Evolutionary conservation across 139 green algal species (phyloP).

Genomic region (Picochlorum sp.): DNA sequence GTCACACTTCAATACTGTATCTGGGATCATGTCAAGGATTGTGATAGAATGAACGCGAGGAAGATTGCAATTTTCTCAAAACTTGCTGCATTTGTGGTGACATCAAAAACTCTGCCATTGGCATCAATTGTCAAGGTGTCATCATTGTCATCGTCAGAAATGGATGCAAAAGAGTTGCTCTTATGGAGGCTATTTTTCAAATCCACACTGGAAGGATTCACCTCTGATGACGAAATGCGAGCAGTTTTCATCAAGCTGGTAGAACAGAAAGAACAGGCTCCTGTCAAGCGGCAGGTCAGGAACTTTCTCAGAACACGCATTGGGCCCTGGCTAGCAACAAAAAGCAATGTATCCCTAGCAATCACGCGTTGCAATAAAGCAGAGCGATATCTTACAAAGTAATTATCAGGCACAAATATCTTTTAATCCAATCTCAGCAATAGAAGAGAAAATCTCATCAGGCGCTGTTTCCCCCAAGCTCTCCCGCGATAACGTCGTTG

Average conservation of each 20-base stretch:
- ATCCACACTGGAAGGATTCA: constrained; percentile 37
- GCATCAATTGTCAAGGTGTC: constrained; percentile 16
- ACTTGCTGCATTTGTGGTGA: constrained; percentile 4
- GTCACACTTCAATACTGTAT: constrained; percentile 67
- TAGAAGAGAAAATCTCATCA: constrained; percentile 31
- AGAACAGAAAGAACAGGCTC: too few species aligned
- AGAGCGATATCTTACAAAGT: too few species aligned
- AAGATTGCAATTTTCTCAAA: constrained; percentile 38
- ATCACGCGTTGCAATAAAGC: too few species aligned
- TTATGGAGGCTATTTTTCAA: constrained; percentile 55
- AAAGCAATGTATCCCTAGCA: too few species aligned
- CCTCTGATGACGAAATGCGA: background rate
- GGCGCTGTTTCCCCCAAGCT: constrained; percentile 32
- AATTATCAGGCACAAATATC: background rate
- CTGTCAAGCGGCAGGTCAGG: too few species aligned
- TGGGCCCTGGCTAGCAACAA: too few species aligned
- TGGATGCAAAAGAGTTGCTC: constrained; percentile 29
- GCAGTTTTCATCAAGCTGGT: too few species aligned
- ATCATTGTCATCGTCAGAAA: constrained; percentile 22
- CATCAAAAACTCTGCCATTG: constrained; percentile 21
- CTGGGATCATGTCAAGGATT: constrained; percentile 70
- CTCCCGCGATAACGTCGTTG: constrained; percentile 36
- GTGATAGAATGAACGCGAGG: constrained; percentile 28
- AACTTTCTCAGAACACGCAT: too few species aligned
- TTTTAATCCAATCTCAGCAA: constrained; percentile 34